These are phyloP conservation scores for Blyttiomyces sp. DNA, from an alignment of 371 early-diverging fungal species.

Conservation along the genomic window DNA sequence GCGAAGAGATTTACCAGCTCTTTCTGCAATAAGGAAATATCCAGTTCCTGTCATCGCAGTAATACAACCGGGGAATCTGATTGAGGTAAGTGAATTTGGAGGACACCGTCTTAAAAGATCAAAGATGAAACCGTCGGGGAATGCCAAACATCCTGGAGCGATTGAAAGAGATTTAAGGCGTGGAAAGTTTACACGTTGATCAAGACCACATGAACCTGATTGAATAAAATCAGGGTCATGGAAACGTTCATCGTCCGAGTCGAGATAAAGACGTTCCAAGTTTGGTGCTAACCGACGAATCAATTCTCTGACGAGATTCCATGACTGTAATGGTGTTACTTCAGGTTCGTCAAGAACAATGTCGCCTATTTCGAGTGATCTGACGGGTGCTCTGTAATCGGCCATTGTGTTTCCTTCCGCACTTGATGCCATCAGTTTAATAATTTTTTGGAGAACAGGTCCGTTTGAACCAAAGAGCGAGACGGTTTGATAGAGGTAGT, in stretches of 20 bases:
- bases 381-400: constrained; percentile 17
- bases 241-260: constrained; percentile 19
- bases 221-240: constrained; percentile 15
- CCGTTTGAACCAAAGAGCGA: constrained; percentile 13
- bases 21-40: constrained; percentile 13
- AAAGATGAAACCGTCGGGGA: constrained; percentile 20
- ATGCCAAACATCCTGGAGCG: constrained; percentile 20
- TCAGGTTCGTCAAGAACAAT: constrained; percentile 23
- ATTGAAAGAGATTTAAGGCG: constrained; percentile 20
- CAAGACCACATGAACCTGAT: constrained; percentile 20
- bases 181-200: constrained; percentile 22
- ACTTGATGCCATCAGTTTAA: constrained; percentile 10
- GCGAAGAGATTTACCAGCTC: constrained; percentile 13
- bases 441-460: constrained; percentile 15
- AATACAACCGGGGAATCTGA: constrained; percentile 23
- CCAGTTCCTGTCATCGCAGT: constrained; percentile 4
- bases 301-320: constrained; percentile 23
- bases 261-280: constrained; percentile 19
- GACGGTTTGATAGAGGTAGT: constrained; percentile 13
- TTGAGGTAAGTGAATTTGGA: constrained; percentile 3
- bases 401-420: constrained; percentile 13
- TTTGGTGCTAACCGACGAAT: constrained; percentile 16
- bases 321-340: constrained; percentile 21
- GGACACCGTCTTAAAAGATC: constrained; percentile 21
- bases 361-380: constrained; percentile 11